A percentile compares a stretch with the other conserved stretches of the same genome.
Conservation (phyloP, 2,329 filamentous ascomycete genomes). For the Bipolaris gigantea region DNA sequence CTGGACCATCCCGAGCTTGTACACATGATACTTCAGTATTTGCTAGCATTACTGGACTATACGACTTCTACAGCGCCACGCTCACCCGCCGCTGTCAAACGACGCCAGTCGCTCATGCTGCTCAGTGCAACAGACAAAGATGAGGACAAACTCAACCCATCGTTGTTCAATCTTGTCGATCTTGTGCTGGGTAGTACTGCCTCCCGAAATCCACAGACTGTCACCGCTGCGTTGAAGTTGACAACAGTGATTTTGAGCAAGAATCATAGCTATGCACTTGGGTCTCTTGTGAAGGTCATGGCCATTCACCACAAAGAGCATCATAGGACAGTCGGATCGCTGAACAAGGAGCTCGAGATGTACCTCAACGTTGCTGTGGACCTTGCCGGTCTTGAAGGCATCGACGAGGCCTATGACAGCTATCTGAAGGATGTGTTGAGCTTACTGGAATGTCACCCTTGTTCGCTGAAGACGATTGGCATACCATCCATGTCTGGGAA, state of each 20-base stretch:
- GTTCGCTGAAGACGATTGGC: slow-evolving; percentile 69
- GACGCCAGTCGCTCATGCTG: slow-evolving; percentile 86
- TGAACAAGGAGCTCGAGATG: slow-evolving; percentile 74
- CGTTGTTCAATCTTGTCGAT: slow-evolving; percentile 91
- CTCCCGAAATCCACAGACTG: slow-evolving; percentile 84
- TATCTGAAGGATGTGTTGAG: slow-evolving; percentile 72
- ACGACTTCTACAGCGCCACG: slow-evolving; percentile 37
- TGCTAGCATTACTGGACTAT: slow-evolving; percentile 75
- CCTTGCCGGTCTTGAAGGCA: slow-evolving; percentile 68
- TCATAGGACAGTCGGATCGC: slow-evolving; percentile 70
- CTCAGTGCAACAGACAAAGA: slow-evolving; percentile 77
- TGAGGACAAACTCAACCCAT: slow-evolving; percentile 75
- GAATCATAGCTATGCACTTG: slow-evolving; percentile 84
- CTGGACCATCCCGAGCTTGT: slow-evolving; percentile 93
- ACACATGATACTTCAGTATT: slow-evolving; percentile 88
- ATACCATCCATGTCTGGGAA: slow-evolving; percentile 63
- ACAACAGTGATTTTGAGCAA: slow-evolving; percentile 82
- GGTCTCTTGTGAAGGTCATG: slow-evolving; percentile 72
- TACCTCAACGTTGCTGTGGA: slow-evolving; percentile 69
- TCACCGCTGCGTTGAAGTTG: slow-evolving; percentile 84
- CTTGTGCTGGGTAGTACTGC: slow-evolving; percentile 82
- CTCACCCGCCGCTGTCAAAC: slow-evolving; percentile 68
- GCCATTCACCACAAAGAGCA: slow-evolving; percentile 57
- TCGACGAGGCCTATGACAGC: slow-evolving; percentile 72
- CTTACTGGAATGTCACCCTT: slow-evolving; percentile 71